Evolutionary conservation across 108 stramenopile genomes (phyloP), one percentile per base, ranked within the genome.

Genomic region (Cyclotella baltica): DNA sequence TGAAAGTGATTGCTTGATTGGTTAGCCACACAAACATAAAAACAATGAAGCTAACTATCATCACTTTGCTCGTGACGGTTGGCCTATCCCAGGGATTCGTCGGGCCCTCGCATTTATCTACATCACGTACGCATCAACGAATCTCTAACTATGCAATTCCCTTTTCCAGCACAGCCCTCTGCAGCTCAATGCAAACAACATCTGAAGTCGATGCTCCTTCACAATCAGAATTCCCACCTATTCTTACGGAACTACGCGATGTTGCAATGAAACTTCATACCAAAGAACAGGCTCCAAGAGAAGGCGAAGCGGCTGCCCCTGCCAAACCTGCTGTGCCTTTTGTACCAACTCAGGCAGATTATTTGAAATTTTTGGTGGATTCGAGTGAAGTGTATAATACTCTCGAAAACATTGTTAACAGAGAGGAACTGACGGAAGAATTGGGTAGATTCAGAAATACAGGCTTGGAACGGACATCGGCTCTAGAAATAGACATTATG

Each of bases 261-360:
- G 93, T 92, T 11, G 97, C 97, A 46, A 98, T 98, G 97, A 88
- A 85, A 71, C 72, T 98, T 48, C 97, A 98, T 75, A 98, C 97
- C 23, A 76, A 85, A 56, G 80, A 85, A 53, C 97, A 98, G 69
- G 90, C 96, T 11, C 97, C 97, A 29, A 87, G 90, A 73, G 96
- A 96, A 85, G 97, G 97, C 3, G 48, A 90, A 72, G 93, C 90
- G 4, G 61, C 73, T 65, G 77, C 78, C 0, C 80, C 85, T 20
- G 43, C 35, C 1, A 76, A 76, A 63, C 77, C 81, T 11, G 57
- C 34, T 20, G 87, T 83, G 52, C 89, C 88, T 1, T 85, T 84
- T 67, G 81, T 78, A 15, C 86, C 95, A 2, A 92, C 90, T n/a
- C 83, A 76, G 19, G 70, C 27, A 31, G 93, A 96, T 69, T 96